Percentiles rank a stretch among this genome's conserved stretches.
Evolutionary conservation across 1,139 yeast species (phyloP).

Genomic region (Casaregolazyma suthepensis): DNA sequence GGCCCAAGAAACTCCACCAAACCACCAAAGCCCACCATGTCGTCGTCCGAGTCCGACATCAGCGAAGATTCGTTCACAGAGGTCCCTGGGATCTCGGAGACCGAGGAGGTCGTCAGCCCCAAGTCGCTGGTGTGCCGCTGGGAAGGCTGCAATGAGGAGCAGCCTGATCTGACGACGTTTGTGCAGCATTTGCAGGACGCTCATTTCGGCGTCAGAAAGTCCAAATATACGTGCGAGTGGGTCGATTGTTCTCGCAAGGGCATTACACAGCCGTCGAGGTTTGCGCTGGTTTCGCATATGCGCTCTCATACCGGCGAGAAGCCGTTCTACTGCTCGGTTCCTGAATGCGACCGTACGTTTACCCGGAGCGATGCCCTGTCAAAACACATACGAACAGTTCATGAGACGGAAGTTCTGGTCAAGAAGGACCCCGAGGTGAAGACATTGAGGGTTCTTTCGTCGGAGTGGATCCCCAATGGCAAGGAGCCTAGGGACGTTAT

Average conservation of each 20-base stretch:
- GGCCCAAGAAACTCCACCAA: background rate
- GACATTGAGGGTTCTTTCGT: background rate
- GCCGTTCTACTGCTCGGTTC: conserved; percentile 62
- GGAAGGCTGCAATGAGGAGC: conserved; percentile 32
- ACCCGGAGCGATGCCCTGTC: conserved; percentile 57
- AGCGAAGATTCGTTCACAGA: conserved; percentile 18
- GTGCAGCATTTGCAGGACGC: conserved; percentile 36
- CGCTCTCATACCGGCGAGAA: conserved; percentile 63
- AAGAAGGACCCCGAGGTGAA: conserved; percentile 1
- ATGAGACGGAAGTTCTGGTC: conserved; percentile 38
- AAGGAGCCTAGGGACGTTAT: background rate
- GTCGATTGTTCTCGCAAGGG: conserved; percentile 52
- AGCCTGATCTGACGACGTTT: conserved; percentile 31
- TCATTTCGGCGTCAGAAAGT: conserved; percentile 36
- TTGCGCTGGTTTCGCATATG: conserved; percentile 57
- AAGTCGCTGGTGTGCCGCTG: conserved; percentile 32
- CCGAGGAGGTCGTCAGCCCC: conserved; percentile 11
- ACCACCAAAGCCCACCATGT: background rate
- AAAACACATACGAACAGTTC: conserved; percentile 58
- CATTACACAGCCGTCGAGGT: conserved; percentile 50
- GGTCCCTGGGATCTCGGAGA: conserved; percentile 16
- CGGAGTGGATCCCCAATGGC: background rate
- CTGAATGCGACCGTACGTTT: conserved; percentile 61
- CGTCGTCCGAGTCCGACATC: conserved; percentile 6
- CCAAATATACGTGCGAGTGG: conserved; percentile 58